These are phyloP conservation scores for Cordyceps javanica DNA, from an alignment of 2,329 filamentous ascomycete species.

Conservation along the genomic window DNA sequence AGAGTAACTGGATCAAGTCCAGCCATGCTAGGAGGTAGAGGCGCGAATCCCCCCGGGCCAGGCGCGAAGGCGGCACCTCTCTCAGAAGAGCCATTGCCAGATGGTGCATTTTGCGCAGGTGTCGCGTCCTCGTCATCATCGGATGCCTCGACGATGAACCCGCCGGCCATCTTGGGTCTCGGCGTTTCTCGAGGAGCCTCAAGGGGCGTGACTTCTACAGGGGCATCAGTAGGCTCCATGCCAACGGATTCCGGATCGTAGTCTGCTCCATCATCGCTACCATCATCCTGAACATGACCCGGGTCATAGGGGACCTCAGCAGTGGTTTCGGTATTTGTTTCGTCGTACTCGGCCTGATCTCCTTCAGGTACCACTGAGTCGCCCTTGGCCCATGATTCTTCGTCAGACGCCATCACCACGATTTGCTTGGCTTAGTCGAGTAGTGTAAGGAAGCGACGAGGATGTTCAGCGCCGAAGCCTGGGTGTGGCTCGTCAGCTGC, in stretches of 20 bases:
- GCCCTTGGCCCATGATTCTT: conserved; percentile 45
- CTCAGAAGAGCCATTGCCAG: conserved; percentile 13
- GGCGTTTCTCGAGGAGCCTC: conserved; percentile 15
- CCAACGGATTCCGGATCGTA: conserved; percentile 54
- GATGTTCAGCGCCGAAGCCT: neutral
- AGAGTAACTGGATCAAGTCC: conserved; percentile 65
- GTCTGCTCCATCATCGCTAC: conserved; percentile 47
- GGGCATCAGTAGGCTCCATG: conserved; percentile 25
- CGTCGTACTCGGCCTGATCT: conserved; percentile 49
- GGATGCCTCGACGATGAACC: conserved; percentile 55
- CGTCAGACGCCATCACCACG: conserved; percentile 32
- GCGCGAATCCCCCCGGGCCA: conserved; percentile 22
- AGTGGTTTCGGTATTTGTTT: conserved; percentile 47
- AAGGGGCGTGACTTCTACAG: conserved; percentile 7
- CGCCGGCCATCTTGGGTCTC: conserved; percentile 55
- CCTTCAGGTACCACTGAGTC: conserved; percentile 51
- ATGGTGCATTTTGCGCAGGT: conserved; percentile 1
- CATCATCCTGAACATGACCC: conserved; percentile 44
- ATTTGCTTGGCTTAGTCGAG: neutral
- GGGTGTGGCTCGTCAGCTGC: neutral
- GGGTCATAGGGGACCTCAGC: conserved; percentile 39
- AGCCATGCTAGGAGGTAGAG: conserved; percentile 32
- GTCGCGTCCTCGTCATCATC: conserved; percentile 34
- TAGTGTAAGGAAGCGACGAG: neutral
- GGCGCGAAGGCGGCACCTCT: conserved; percentile 10